Conservation (phyloP, 163 green algal genomes). For the Prototheca cutis region DNA sequence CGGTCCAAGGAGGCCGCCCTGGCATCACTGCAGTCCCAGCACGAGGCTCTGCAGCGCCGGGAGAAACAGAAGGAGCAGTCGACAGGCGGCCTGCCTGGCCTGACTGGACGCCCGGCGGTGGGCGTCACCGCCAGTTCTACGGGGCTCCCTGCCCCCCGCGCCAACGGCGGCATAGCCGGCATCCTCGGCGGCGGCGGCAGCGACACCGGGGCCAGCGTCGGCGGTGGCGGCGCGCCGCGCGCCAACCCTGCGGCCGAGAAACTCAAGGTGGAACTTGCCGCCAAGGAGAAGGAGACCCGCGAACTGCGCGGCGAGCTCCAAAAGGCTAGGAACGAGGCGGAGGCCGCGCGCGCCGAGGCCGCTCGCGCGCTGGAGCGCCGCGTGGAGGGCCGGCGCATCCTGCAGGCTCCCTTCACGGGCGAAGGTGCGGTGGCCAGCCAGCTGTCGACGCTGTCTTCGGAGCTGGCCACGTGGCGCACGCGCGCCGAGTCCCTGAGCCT, state of each 20-base stretch:
- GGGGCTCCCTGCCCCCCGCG: too few relatives aligned
- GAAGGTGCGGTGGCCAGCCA: constrained; percentile 7
- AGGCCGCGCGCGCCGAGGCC: constrained; percentile 1
- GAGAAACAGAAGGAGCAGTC: too few relatives aligned
- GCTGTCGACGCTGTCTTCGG: constrained; percentile 9
- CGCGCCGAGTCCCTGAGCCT: constrained; percentile 11
- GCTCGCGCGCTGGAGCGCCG: neutral
- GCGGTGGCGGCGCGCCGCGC: neutral
- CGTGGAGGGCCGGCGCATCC: neutral
- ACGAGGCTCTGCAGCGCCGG: neutral
- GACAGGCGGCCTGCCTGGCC: too few relatives aligned
- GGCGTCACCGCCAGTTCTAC: too few relatives aligned
- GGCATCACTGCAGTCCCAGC: neutral
- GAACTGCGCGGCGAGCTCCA: constrained; percentile 2
- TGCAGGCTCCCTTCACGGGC: neutral
- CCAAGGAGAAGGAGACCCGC: neutral
- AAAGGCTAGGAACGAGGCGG: neutral
- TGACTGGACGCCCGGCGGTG: too few relatives aligned
- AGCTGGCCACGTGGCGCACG: constrained; percentile 14
- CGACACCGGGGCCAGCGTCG: constrained; percentile 9
- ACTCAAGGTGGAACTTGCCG: constrained; percentile 2
- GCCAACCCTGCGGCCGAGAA: neutral
- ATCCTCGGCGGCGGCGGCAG: too few relatives aligned
- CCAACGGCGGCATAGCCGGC: too few relatives aligned
- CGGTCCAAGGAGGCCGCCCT: neutral